These are phyloP conservation scores for Globisporangium okanoganense DNA, from an alignment of 352 stramenopile genomes.

Conservation along the genomic window DNA sequence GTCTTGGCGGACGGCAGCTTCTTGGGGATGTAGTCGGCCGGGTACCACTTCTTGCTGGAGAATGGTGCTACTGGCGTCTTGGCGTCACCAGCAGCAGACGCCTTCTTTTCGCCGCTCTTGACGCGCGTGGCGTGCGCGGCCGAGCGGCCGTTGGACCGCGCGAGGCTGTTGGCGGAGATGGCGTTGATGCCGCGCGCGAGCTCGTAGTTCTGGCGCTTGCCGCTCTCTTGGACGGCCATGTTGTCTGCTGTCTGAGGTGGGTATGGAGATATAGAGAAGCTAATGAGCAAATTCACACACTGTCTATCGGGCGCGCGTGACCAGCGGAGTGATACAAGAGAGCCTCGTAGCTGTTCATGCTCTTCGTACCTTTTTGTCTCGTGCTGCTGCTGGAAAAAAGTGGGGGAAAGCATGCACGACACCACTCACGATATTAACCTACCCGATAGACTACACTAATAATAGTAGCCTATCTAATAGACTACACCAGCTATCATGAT, in stretches of 20 bases:
- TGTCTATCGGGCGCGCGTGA: too few relatives aligned
- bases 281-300: too few relatives aligned
- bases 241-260: background rate
- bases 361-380: background rate
- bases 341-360: background rate
- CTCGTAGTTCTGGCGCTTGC: slow-evolving; percentile 56
- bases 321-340: too few relatives aligned
- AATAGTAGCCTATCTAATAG: too few relatives aligned
- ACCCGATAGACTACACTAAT: too few relatives aligned
- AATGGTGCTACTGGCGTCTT: slow-evolving; percentile 20
- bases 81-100: slow-evolving; percentile 17
- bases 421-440: background rate
- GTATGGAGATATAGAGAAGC: background rate
- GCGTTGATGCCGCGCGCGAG: slow-evolving; percentile 77
- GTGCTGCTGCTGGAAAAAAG: background rate
- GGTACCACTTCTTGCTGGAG: slow-evolving; percentile 75
- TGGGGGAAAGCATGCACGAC: background rate
- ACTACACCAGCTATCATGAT: too few relatives aligned
- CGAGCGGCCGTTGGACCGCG: slow-evolving; percentile 48
- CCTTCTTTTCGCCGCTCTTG: slow-evolving; percentile 65
- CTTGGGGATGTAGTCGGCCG: slow-evolving; percentile 73
- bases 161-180: slow-evolving; percentile 61
- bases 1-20: slow-evolving; percentile 71
- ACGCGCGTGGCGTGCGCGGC: slow-evolving; percentile 28
- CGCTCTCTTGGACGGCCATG: slow-evolving; percentile 14